Evolutionary conservation across 495 filamentous ascomycete species (phyloP), one percentile per base, ranked within the genome.

Genomic region (Penicillium daleae): DNA sequence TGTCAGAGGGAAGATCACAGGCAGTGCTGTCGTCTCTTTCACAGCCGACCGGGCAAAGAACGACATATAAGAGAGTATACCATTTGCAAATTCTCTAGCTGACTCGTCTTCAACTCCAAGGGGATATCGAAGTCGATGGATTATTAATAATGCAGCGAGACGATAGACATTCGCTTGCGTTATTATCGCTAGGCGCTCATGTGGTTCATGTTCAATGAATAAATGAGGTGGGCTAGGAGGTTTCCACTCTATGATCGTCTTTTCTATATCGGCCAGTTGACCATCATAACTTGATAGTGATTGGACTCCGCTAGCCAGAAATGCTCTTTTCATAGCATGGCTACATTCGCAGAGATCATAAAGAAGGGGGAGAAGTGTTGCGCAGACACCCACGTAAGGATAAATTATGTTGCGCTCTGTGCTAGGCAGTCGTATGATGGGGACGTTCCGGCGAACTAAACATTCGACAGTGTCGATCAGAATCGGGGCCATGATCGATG

Each of bases 81-180:
- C 57, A 31, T 65, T 66, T 21, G 74, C 74, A 33, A 68, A 54
- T 19, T 32, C 60, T 42, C 37, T 27, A n/a, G 62, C 72, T 1
- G 57, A 24, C 6, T 59, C 63, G 33, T 75, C 63, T 31, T 71
- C 59, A 24, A 66, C 35, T 13, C 70, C 70, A 0, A 76, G 59
- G 12, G 71, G 63, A 48, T 70, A 71, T 32, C 73, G 73, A 32
- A 74, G 59, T 1, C 71, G 70, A 39, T 77, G 73, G 37, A 74
- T 67, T 21, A 73, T 40, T 21, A 77, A 58, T 15, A 77, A 67
- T 26, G 51, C 66, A 3, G 69, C 73, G 1, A 71, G 55, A 3
- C 73, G 67, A 62, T 77, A 77, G 3, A 70, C 62, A 21, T 60
- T 68, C 10, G 73, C 73, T 61, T 77, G 73, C 4, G 71, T 66